Evolutionary conservation across 2,329 filamentous ascomycete species (phyloP), one percentile per base, ranked within the genome.

Genomic region (Diaporthe ilicicola): DNA sequence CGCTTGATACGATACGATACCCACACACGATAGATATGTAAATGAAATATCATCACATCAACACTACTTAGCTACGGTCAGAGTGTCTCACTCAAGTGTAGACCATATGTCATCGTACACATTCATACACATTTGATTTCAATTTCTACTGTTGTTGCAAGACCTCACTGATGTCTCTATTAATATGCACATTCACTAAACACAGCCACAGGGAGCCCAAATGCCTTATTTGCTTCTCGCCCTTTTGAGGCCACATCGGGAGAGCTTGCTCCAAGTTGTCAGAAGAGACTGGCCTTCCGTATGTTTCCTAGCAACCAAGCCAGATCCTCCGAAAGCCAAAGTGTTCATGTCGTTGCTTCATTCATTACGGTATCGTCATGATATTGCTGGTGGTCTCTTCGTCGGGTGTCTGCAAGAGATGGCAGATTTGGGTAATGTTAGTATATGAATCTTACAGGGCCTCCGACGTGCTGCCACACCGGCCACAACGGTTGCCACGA

Each of bases 1-100:
- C 74, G 69, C 65, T 73, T 51, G 74, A 74, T 74, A 51, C 59
- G 44, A 71, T 61, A 74, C 74, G 46, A 70, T 59, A 67, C 44
- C 55, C 48, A 9, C 22, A 22, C 13, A 56, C 17, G 46, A 55
- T 67, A 39, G 59, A 53, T 67, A 48, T 39, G 69, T 56, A 67
- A 37, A 70, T 64, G 54, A 69, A 70, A 22, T 34, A 59, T 68
- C 42, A 59, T 50, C 53, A 48, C 29, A 29, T 15, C 22, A 67
- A 19, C 17, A 51, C 44, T 22, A 59, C 50, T n/a, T n/a, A n/a
- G n/a, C n/a, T n/a, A n/a, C n/a, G n/a, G n/a, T n/a, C n/a, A n/a
- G n/a, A n/a, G n/a, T n/a, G n/a, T n/a, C n/a, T n/a, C n/a, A n/a
- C n/a, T n/a, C n/a, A n/a, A n/a, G n/a, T n/a, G n/a, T n/a, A n/a